Conservation (phyloP, 2,329 filamentous ascomycete genomes). For the Diaporthe destruens region DNA sequence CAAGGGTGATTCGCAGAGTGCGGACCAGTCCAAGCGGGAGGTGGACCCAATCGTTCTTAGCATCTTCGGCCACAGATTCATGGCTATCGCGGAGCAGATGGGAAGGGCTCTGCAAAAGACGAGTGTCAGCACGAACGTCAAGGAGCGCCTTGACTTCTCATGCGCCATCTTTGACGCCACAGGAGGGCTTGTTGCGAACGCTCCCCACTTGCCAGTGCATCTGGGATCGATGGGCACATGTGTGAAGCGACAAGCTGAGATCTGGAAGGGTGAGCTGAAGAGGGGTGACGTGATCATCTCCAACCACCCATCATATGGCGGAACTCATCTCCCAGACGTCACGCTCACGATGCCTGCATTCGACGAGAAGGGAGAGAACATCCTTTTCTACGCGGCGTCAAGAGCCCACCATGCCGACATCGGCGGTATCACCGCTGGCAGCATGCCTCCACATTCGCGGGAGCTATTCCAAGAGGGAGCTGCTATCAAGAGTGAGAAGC, state of each 20-base stretch:
- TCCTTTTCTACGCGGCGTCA: constrained; percentile 86
- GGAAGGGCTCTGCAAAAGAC: constrained; percentile 83
- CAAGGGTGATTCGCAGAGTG: constrained; percentile 50
- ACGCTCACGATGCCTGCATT: constrained; percentile 86
- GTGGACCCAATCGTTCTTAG: constrained; percentile 83
- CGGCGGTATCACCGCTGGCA: constrained; percentile 84
- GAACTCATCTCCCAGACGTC: constrained; percentile 86
- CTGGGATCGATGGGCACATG: constrained; percentile 89
- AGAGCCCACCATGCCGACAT: constrained; percentile 88
- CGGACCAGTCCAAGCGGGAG: constrained; percentile 53
- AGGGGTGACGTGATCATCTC: constrained; percentile 85
- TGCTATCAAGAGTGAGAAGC: constrained; percentile 74
- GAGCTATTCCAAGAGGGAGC: constrained; percentile 75
- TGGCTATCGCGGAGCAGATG: constrained; percentile 90
- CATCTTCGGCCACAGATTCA: constrained; percentile 86
- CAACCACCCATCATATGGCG: constrained; percentile 87
- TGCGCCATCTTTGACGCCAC: constrained; percentile 84
- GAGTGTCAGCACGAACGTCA: constrained; percentile 83
- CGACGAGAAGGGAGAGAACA: constrained; percentile 72
- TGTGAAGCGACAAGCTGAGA: constrained; percentile 81
- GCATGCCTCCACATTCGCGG: constrained; percentile 83
- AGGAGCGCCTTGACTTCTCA: constrained; percentile 86
- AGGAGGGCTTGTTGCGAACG: constrained; percentile 82
- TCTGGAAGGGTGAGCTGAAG: constrained; percentile 83
- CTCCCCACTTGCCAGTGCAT: constrained; percentile 85